Conservation (phyloP, 163 green algal genomes). For the Prototheca wickerhamii region DNA sequence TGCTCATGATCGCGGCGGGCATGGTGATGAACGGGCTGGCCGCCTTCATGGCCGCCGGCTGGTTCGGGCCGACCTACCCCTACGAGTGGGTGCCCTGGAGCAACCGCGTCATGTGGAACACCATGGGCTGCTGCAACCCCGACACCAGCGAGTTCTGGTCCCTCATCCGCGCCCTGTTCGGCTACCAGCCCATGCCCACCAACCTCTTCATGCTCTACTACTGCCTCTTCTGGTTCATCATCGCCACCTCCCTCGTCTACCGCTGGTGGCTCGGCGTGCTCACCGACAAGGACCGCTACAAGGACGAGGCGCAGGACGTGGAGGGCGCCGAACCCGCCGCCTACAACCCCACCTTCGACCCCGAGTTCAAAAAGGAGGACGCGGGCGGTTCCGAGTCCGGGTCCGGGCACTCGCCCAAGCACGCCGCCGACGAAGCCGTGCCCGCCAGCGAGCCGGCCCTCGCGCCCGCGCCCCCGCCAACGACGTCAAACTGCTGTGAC, state of each 20-base stretch:
- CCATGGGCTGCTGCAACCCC: conserved; percentile 30
- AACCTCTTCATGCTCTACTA: conserved; percentile 28
- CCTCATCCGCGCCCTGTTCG: conserved; percentile 42
- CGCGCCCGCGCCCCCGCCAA: no score
- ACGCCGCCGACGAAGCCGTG: background rate
- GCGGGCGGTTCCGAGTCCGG: background rate
- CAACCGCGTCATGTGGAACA: conserved; percentile 39
- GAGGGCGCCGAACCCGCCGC: background rate
- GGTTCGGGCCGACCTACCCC: conserved; percentile 33
- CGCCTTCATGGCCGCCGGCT: conserved; percentile 23
- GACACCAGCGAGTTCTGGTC: conserved; percentile 39
- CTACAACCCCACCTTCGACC: background rate
- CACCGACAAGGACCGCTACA: conserved; percentile 15
- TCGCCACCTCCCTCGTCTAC: conserved; percentile 7
- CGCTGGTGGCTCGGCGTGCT: conserved; percentile 20
- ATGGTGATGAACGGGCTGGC: conserved; percentile 15
- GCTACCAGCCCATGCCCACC: conserved; percentile 33
- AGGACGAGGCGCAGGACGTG: background rate
- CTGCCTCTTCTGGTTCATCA: conserved; percentile 27
- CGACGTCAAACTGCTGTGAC: no score
- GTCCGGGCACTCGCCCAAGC: background rate
- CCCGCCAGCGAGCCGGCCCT: no score
- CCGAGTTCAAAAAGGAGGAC: background rate
- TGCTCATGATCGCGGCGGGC: conserved; percentile 40
- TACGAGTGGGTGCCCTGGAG: conserved; percentile 31